Evolutionary conservation across 1,284 basidiomycete species (phyloP).

Genomic region (Trichosporon faecale): DNA sequence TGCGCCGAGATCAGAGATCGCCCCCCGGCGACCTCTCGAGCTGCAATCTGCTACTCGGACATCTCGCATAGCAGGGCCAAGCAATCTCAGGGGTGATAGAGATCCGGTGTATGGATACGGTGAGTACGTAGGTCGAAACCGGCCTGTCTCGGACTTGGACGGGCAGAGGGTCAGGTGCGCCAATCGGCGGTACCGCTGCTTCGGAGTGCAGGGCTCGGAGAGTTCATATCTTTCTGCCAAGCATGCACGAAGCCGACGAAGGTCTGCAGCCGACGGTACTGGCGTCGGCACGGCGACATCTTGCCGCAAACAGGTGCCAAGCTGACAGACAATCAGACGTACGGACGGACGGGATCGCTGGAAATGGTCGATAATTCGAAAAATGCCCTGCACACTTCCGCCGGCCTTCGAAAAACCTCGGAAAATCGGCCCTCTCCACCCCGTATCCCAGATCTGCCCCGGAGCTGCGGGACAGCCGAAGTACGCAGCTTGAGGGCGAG

Average conservation of each 20-base stretch:
- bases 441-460: background rate
- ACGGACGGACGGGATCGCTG: background rate
- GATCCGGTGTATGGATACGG: background rate
- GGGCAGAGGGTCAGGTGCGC: background rate
- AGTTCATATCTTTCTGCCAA: background rate
- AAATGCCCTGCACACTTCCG: background rate
- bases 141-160: background rate
- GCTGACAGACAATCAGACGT: too few relatives aligned
- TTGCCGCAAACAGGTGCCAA: too few relatives aligned
- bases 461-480: background rate
- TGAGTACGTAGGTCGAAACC: background rate
- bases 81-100: background rate
- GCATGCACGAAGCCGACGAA: background rate
- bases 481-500: background rate
- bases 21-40: background rate
- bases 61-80: background rate
- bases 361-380: background rate
- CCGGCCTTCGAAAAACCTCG: background rate
- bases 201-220: background rate
- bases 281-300: background rate
- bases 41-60: background rate
- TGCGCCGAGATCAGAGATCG: background rate
- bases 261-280: background rate
- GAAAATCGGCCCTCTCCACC: background rate
- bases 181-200: background rate